Conservation (phyloP, 1,284 basidiomycete genomes). For the Boletus sp. region DNA sequence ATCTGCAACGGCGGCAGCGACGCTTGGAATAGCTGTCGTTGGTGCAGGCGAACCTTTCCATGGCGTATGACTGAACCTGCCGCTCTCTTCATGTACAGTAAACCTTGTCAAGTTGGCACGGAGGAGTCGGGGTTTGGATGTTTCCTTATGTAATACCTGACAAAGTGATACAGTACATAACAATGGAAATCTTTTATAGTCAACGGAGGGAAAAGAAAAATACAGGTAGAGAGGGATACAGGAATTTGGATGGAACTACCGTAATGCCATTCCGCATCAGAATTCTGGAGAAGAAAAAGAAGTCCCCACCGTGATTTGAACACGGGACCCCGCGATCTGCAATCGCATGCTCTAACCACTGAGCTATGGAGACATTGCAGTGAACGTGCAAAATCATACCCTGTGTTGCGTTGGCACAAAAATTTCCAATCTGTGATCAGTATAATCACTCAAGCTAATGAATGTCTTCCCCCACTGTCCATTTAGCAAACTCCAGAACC, state of each 20-base stretch:
- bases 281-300: no score
- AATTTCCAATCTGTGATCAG: no score
- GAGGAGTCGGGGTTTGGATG: no score
- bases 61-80: conserved; percentile 23
- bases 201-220: no score
- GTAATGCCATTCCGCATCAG: no score
- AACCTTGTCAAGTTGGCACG: neutral
- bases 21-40: conserved; percentile 24
- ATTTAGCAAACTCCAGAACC: conserved; percentile 62
- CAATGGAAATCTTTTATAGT: no score
- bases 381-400: neutral
- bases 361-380: conserved; percentile 31
- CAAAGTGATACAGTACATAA: no score
- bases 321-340: conserved; percentile 41
- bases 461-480: conserved; percentile 55
- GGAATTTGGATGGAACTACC: no score
- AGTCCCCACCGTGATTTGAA: conserved; percentile 42
- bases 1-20: conserved; percentile 45
- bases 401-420: no score
- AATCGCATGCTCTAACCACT: conserved; percentile 42
- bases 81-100: conserved; percentile 28
- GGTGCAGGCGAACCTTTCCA: conserved; percentile 20
- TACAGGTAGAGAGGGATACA: no score
- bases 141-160: neutral
- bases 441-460: conserved; percentile 2